Evolutionary conservation across 1,284 basidiomycete genomes (phyloP).

Genomic region (Wallemia mellicola): DNA sequence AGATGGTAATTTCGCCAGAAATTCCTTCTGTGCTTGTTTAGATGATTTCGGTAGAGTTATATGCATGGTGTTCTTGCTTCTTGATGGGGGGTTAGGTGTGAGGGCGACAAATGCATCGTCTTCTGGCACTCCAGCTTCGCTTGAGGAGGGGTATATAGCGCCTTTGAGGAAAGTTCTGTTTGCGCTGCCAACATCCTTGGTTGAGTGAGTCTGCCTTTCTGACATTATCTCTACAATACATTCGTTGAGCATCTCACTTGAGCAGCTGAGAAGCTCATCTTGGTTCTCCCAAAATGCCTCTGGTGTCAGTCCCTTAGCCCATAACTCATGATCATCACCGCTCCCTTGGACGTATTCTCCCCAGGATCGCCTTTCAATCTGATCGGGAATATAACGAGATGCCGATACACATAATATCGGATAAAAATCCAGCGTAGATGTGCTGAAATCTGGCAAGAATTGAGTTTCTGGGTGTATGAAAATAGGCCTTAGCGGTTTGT

Average conservation of each 20-base stretch:
- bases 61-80: not conserved
- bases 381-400: not conserved
- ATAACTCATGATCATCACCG: constrained; percentile 1
- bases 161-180: not conserved
- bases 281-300: not conserved
- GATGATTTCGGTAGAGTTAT: not conserved
- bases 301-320: not conserved
- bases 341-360: not conserved
- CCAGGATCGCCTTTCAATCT: not conserved
- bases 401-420: not conserved
- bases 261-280: not conserved
- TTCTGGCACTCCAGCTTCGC: not conserved
- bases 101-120: not conserved
- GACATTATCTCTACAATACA: not conserved
- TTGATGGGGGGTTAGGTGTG: not conserved
- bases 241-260: not conserved
- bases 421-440: not conserved
- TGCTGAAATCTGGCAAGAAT: not conserved
- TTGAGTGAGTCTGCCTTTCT: not conserved
- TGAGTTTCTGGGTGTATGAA: not conserved
- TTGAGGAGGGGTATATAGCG: not conserved
- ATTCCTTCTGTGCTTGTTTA: not conserved
- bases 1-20: not conserved
- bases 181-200: not conserved
- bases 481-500: not conserved